Conservation (phyloP, 2,329 filamentous ascomycete species). For the Aspergillus caelatus region DNA sequence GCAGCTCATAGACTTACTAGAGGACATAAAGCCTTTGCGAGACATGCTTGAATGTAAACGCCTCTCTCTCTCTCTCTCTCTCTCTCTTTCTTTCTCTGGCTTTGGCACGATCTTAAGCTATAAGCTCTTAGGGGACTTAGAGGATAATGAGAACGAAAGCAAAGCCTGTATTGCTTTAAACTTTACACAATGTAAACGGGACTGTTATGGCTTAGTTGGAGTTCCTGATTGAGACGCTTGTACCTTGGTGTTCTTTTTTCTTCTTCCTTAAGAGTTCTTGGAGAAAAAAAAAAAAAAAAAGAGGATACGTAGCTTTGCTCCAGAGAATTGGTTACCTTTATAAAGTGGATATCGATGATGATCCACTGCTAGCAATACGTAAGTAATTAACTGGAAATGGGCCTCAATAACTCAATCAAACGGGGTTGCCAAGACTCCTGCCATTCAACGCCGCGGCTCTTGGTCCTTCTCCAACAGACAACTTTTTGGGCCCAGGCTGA, state of each 20-base stretch:
- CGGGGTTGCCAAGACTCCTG: not conserved
- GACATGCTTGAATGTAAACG: not conserved
- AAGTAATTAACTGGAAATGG: not conserved
- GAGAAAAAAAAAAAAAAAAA: no score
- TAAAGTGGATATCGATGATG: not conserved
- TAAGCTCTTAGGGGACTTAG: not conserved
- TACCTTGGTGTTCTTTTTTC: not conserved
- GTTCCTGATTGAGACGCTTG: not conserved
- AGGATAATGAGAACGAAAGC: not conserved
- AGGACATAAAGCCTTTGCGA: conserved; percentile 13
- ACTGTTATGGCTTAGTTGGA: not conserved
- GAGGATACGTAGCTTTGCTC: not conserved
- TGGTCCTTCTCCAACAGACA: not conserved
- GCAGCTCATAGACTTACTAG: conserved; percentile 1
- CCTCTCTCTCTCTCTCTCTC: no score
- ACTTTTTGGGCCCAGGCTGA: not conserved
- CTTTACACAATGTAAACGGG: not conserved
- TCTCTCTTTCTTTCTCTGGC: not conserved
- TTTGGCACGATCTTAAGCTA: not conserved
- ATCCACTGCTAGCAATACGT: not conserved
- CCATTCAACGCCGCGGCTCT: not conserved
- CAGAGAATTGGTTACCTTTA: not conserved
- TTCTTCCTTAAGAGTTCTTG: not conserved
- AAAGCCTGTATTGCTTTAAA: not conserved
- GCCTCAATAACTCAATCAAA: not conserved